A percentile compares a stretch with the other conserved stretches of the same genome.
Conservation (phyloP, 2,329 filamentous ascomycete genomes). For the Cladosporium sp. region DNA sequence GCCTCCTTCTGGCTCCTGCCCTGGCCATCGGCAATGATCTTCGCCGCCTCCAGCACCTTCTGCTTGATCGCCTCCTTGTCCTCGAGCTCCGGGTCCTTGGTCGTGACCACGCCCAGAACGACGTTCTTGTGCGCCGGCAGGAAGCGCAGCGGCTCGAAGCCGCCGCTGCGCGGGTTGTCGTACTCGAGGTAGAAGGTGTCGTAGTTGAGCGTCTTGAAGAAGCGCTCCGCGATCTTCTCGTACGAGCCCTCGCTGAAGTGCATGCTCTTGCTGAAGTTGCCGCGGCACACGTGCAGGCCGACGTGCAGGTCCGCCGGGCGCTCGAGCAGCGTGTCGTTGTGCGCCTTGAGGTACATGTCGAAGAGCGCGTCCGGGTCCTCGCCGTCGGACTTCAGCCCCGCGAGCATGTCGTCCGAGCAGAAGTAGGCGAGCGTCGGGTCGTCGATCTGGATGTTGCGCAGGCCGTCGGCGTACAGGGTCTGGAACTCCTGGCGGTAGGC, state of each 20-base stretch:
- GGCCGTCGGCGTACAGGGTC: constrained; percentile 30
- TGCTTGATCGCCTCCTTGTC: constrained; percentile 29
- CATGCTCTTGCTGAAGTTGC: constrained; percentile 35
- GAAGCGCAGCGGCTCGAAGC: constrained; percentile 34
- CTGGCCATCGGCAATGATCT: constrained; percentile 33
- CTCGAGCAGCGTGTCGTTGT: constrained; percentile 32
- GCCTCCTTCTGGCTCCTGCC: constrained; percentile 31
- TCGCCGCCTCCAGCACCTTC: constrained; percentile 30
- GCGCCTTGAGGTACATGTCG: constrained; percentile 32
- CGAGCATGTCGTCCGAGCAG: constrained; percentile 32
- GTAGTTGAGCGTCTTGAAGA: constrained; percentile 34
- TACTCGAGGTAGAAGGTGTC: constrained; percentile 37
- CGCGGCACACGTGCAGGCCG: constrained; percentile 34
- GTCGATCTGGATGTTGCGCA: constrained; percentile 34
- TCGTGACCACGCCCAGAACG: constrained; percentile 34
- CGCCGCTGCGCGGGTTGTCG: constrained; percentile 33
- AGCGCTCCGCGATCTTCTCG: constrained; percentile 32
- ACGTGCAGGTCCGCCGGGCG: constrained; percentile 32
- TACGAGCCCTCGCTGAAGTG: constrained; percentile 35
- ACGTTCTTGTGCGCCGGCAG: constrained; percentile 35
- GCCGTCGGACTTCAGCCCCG: constrained; percentile 29
- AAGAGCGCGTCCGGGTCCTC: constrained; percentile 33
- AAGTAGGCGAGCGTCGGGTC: constrained; percentile 36
- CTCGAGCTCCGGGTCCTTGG: constrained; percentile 33
- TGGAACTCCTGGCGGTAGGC: constrained; percentile 33